Base-by-base conservation (phyloP, 768 basidiomycete species). In the Multifurca ochricompacta region DNA sequence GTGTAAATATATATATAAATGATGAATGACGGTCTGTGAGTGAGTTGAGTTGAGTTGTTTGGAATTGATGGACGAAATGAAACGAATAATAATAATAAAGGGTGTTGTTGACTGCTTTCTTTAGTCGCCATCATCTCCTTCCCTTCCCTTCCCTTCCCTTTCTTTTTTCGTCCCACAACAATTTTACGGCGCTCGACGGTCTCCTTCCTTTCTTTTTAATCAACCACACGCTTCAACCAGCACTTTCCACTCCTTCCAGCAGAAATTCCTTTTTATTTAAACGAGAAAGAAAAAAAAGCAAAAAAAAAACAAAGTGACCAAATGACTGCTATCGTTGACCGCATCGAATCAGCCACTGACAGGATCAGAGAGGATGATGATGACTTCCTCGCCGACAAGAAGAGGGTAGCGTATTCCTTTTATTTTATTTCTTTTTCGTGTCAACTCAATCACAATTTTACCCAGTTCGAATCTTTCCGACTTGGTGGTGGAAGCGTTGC, bases 381-480 rank as follows among this genome's bases (percentile, higher is more conserved):
- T 52, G 61, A 65, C 50, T 65, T 69, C 56, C 34, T 59, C 51
- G 66, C 69, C 56, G 76, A 74, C 63, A 71, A 65, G 64, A 69
- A 72, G 67, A 74, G 75, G 70, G 75, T 77, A 39, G 43, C 63
- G 37, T 28, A 9, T 53, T 51, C 46, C 58, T 23, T 63, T 59
- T 55, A 21, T 7, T 32, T 1, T 32, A 7, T 10, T 59, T 52
- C 53, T 21, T 30, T 40, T 1, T 36, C 10, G 11, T 30, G 18
- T 25, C 14, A 10, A 36, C 47, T 31, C 34, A 35, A 31, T 43
- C 27, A 48, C 27, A 18, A 45, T 19, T 21, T 27, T 13, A 9
- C 36, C 11, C 34, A 89, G 86, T 81, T 90, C 64, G 80, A 85
- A 59, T 78, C 79, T 31, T 89, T 89, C 76, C 82, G 76, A 65